Conservation (phyloP, 331 rosid genomes). For the Acacia pycnantha region DNA sequence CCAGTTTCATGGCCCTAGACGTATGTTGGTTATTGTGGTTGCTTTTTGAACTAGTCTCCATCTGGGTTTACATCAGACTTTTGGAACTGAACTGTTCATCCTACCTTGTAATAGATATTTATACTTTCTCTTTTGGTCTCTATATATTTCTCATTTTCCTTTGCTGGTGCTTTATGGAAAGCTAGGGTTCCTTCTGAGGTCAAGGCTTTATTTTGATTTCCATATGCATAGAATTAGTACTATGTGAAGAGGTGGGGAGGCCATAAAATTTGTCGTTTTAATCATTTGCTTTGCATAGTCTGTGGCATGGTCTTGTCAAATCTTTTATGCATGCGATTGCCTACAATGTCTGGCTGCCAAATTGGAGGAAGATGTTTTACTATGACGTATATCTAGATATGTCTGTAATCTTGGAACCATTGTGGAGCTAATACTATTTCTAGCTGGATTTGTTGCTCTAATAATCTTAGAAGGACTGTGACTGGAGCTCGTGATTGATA, state of each 20-base stretch:
- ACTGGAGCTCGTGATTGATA: background rate
- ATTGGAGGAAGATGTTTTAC: background rate
- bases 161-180: background rate
- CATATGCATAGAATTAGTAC: background rate
- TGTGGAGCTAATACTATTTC: conserved; percentile 3
- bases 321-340: background rate
- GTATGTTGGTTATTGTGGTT: background rate
- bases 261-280: background rate
- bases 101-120: background rate
- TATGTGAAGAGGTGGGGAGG: background rate
- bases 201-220: background rate
- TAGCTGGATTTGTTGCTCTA: background rate
- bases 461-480: background rate
- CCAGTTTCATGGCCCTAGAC: background rate
- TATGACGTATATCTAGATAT: background rate
- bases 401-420: background rate
- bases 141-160: background rate
- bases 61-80: background rate
- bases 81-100: background rate
- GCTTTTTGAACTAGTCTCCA: background rate
- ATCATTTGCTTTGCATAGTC: background rate
- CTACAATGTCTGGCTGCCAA: background rate
- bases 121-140: background rate
- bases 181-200: background rate
- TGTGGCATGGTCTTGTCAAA: background rate